Evolutionary conservation across 495 filamentous ascomycete species (phyloP).

Genomic region (Chaetomium cochliodes): DNA sequence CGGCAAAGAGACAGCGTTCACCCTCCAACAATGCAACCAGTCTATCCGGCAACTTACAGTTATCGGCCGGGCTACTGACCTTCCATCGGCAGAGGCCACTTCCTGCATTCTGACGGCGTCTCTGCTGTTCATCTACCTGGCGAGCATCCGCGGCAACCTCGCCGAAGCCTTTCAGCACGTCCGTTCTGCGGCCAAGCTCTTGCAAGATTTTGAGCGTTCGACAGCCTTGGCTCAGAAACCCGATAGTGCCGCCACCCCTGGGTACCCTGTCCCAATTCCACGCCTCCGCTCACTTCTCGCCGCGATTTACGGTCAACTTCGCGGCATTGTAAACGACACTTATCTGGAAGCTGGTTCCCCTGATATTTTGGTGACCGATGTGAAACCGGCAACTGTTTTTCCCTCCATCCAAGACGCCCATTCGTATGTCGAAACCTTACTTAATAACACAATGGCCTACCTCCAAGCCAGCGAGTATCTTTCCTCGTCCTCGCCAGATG

Average conservation of each 20-base stretch:
- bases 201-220: conserved; percentile 21
- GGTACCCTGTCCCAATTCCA: conserved; percentile 20
- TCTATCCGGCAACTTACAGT: conserved; percentile 20
- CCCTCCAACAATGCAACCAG: conserved; percentile 25
- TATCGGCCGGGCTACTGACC: neutral
- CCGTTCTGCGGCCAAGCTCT: conserved; percentile 23
- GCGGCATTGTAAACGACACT: conserved; percentile 20
- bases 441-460: conserved; percentile 25
- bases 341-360: neutral
- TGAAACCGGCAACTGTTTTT: conserved; percentile 23
- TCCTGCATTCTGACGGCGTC: conserved; percentile 24
- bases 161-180: conserved; percentile 26
- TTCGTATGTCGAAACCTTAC: conserved; percentile 19
- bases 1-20: neutral
- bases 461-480: conserved; percentile 5
- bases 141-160: conserved; percentile 23
- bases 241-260: neutral
- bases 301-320: conserved; percentile 24
- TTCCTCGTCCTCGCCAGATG: neutral
- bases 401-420: conserved; percentile 23
- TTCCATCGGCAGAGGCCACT: conserved; percentile 16
- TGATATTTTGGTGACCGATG: conserved; percentile 13
- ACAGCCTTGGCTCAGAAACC: neutral
- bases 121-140: conserved; percentile 28
- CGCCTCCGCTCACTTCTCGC: conserved; percentile 18